These are phyloP conservation scores for Fusarium praegraminearum DNA, from an alignment of 2,329 filamentous ascomycete genomes.

Conservation along the genomic window DNA sequence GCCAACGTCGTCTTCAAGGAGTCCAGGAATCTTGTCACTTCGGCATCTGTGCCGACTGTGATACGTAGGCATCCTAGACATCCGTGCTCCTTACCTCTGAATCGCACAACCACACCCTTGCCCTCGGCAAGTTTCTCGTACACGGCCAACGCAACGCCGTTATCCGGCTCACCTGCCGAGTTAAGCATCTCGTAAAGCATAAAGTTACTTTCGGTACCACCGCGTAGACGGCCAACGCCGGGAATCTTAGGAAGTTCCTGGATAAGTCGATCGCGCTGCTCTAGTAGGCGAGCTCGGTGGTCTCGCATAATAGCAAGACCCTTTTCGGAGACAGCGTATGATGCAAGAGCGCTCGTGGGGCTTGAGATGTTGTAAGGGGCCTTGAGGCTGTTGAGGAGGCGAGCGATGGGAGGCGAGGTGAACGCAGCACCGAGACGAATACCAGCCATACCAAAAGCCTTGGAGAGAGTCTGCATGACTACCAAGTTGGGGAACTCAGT, in stretches of 20 bases:
- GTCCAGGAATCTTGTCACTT: constrained; percentile 82
- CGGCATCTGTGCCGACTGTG: constrained; percentile 89
- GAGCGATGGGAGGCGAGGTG: constrained; percentile 77
- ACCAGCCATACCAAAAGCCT: constrained; percentile 95
- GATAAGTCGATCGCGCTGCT: constrained; percentile 82
- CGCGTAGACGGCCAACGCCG: constrained; percentile 84
- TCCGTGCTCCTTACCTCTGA: constrained; percentile 91
- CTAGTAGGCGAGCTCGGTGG: constrained; percentile 77
- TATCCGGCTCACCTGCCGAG: constrained; percentile 78
- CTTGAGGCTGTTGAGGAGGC: constrained; percentile 89
- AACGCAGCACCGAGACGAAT: constrained; percentile 92
- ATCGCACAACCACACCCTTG: constrained; percentile 90
- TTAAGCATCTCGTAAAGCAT: constrained; percentile 90
- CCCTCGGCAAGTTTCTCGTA: constrained; percentile 89
- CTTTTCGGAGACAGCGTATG: constrained; percentile 73
- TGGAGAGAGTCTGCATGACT: constrained; percentile 98
- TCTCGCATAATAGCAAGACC: constrained; percentile 79
- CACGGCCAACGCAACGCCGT: constrained; percentile 79
- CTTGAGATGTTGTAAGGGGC: constrained; percentile 96
- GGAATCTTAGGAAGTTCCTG: constrained; percentile 77
- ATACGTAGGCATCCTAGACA: constrained; percentile 91
- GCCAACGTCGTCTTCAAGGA: constrained; percentile 68
- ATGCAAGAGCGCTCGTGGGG: constrained; percentile 85
- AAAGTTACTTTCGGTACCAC: constrained; percentile 88
- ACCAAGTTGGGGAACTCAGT: constrained; percentile 94